phyloP scores from a whole-genome alignment of 495 filamentous ascomycete species.

The Daldinia vernicosa region DNA sequence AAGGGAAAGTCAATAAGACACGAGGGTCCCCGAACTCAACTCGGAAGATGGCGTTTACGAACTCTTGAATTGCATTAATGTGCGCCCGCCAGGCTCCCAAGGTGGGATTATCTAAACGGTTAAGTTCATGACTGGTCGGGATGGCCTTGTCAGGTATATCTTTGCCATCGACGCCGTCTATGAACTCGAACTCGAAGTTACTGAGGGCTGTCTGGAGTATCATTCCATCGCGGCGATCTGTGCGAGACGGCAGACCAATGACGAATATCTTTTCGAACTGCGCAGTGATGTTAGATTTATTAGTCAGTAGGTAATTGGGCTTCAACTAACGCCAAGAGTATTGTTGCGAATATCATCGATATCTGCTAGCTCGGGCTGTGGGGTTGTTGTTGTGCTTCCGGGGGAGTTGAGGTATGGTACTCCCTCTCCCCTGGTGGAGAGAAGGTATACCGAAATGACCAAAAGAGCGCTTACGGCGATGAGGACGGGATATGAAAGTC shows the following conservation, averaged over 20 bases:
- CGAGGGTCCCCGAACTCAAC: not conserved
- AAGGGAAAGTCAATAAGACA: not conserved
- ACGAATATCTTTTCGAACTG: constrained; percentile 66
- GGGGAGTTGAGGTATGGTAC: constrained; percentile 8
- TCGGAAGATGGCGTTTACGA: not conserved
- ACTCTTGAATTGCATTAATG: constrained; percentile 46
- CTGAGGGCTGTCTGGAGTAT: constrained; percentile 56
- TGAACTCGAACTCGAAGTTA: constrained; percentile 60
- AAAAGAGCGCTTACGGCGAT: constrained; percentile 23
- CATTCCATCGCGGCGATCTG: constrained; percentile 67
- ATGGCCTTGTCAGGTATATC: constrained; percentile 52
- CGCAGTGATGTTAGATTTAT: not conserved
- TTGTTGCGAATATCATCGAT: constrained; percentile 34
- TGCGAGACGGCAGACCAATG: constrained; percentile 59
- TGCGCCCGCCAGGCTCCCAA: constrained; percentile 44
- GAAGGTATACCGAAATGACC: constrained; percentile 19
- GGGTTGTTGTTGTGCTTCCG: not conserved
- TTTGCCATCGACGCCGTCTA: constrained; percentile 54
- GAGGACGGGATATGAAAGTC: constrained; percentile 6
- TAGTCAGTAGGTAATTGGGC: not conserved
- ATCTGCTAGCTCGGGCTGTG: not conserved
- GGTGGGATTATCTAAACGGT: constrained; percentile 20
- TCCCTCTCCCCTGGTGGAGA: constrained; percentile 8
- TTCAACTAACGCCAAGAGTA: constrained; percentile 36
- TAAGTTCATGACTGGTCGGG: constrained; percentile 30